phyloP scores from a whole-genome alignment of 1,139 yeast species.

The Yarrowia galli region DNA sequence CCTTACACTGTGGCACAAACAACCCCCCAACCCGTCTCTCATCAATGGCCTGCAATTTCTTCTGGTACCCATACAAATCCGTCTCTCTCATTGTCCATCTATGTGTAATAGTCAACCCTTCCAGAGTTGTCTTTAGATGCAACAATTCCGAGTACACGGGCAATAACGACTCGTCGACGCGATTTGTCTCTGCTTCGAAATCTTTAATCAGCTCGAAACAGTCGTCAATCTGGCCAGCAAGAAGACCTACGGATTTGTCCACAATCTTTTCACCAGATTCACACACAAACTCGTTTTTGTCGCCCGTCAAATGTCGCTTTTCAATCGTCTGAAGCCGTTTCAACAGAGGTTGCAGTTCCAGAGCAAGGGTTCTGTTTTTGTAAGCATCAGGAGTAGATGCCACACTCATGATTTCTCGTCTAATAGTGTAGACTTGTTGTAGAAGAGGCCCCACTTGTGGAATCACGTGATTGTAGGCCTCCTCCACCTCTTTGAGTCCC shows the following conservation, averaged over 20 bases:
- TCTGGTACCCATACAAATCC: slow-evolving; percentile 84
- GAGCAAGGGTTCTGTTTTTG: slow-evolving; percentile 42
- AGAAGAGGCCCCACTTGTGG: slow-evolving; percentile 51
- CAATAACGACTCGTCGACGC: slow-evolving; percentile 58
- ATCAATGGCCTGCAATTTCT: slow-evolving; percentile 74
- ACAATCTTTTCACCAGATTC: slow-evolving; percentile 43
- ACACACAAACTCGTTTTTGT: slow-evolving; percentile 53
- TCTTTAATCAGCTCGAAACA: slow-evolving; percentile 79
- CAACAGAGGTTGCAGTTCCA: slow-evolving; percentile 51
- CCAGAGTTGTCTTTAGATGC: slow-evolving; percentile 73
- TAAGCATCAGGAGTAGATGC: slow-evolving; percentile 55
- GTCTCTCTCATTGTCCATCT: slow-evolving; percentile 98
- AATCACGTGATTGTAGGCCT: slow-evolving; percentile 47
- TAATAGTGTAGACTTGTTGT: slow-evolving; percentile 56
- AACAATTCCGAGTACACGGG: slow-evolving; percentile 63
- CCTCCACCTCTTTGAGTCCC: slow-evolving; percentile 45
- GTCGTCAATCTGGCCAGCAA: slow-evolving; percentile 61
- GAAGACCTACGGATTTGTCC: slow-evolving; percentile 15
- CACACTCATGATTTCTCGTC: slow-evolving; percentile 61
- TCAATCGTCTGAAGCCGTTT: slow-evolving; percentile 56
- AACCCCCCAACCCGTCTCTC: slow-evolving; percentile 66
- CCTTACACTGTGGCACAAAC: slow-evolving; percentile 48
- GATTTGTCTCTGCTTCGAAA: slow-evolving; percentile 62
- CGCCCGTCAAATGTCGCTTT: slow-evolving; percentile 55
- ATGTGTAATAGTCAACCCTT: slow-evolving; percentile 83